These are phyloP conservation scores for Ascochyta pisi DNA, from an alignment of 2,329 filamentous ascomycete genomes.

Conservation along the genomic window DNA sequence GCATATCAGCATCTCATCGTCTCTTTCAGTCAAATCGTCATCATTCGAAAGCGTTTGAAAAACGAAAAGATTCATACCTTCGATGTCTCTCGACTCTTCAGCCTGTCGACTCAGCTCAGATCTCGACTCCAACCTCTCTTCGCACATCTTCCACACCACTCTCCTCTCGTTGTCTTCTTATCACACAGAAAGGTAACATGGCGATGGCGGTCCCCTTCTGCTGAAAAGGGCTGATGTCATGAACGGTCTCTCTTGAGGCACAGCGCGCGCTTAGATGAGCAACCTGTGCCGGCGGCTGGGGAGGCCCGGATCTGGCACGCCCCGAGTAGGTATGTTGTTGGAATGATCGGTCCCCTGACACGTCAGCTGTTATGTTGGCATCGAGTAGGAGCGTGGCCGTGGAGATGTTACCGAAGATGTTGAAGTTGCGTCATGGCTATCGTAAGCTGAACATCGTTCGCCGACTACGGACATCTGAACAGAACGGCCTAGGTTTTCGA, in stretches of 20 bases:
- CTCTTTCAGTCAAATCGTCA: background rate
- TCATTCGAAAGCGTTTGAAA: background rate
- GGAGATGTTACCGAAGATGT: background rate
- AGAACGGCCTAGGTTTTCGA: background rate
- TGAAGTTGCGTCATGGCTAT: background rate
- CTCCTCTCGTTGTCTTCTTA: conserved; percentile 8
- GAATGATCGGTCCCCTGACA: conserved; percentile 5
- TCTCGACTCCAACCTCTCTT: background rate
- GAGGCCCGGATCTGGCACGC: conserved; percentile 10
- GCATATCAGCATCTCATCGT: background rate
- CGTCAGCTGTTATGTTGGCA: conserved; percentile 10
- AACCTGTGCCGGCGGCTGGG: conserved; percentile 18
- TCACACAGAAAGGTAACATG: conserved; percentile 13
- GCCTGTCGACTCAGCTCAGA: background rate
- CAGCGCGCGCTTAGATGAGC: conserved; percentile 17
- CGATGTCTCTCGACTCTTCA: background rate
- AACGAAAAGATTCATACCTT: background rate
- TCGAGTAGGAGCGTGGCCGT: background rate
- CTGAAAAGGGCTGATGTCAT: conserved; percentile 14
- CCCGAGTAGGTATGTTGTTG: conserved; percentile 6
- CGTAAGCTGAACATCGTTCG: background rate
- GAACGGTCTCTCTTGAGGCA: conserved; percentile 14
- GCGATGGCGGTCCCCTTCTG: conserved; percentile 10
- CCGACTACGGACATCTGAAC: background rate
- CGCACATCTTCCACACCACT: background rate